A percentile compares a stretch with the other conserved stretches of the same genome.
phyloP scores from a whole-genome alignment of 2,329 filamentous ascomycete species.

The Penicillium sp. region DNA sequence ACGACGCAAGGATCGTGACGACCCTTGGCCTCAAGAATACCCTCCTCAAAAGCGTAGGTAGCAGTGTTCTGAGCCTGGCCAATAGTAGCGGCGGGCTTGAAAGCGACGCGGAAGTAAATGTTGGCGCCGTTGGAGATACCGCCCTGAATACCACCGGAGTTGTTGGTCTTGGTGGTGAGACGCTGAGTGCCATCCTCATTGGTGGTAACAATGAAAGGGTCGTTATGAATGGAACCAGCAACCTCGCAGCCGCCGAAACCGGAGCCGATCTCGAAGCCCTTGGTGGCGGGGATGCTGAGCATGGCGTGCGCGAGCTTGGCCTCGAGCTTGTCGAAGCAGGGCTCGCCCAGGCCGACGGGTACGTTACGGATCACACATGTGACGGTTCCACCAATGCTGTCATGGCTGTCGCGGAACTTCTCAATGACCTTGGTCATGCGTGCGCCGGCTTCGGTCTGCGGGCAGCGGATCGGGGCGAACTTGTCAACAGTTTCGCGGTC shows the following conservation, averaged over 20 bases:
- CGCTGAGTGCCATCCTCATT: conserved; percentile 46
- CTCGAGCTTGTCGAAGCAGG: conserved; percentile 93
- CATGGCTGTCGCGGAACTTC: conserved; percentile 72
- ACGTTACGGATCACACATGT: conserved; percentile 89
- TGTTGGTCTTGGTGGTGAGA: conserved; percentile 87
- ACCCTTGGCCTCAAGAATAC: conserved; percentile 85
- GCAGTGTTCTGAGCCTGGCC: conserved; percentile 82
- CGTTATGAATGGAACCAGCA: conserved; percentile 87
- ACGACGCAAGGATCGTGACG: conserved; percentile 93
- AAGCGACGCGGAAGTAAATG: conserved; percentile 92
- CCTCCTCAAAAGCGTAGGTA: conserved; percentile 73
- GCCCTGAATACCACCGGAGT: conserved; percentile 91
- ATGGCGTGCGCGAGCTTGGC: conserved; percentile 89
- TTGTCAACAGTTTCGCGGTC: conserved; percentile 76
- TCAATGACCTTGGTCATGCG: conserved; percentile 80
- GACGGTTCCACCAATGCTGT: conserved; percentile 93
- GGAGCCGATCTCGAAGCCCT: conserved; percentile 93
- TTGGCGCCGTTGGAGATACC: conserved; percentile 91
- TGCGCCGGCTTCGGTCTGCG: conserved; percentile 62
- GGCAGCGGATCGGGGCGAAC: conserved; percentile 85
- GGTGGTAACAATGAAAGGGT: conserved; percentile 69
- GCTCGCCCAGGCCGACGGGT: conserved; percentile 85
- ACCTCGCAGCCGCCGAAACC: conserved; percentile 87
- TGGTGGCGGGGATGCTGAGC: conserved; percentile 91
- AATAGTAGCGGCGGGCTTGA: conserved; percentile 95